Evolutionary conservation across 331 rosid species (phyloP).

Genomic region (Rosa hybrid): DNA sequence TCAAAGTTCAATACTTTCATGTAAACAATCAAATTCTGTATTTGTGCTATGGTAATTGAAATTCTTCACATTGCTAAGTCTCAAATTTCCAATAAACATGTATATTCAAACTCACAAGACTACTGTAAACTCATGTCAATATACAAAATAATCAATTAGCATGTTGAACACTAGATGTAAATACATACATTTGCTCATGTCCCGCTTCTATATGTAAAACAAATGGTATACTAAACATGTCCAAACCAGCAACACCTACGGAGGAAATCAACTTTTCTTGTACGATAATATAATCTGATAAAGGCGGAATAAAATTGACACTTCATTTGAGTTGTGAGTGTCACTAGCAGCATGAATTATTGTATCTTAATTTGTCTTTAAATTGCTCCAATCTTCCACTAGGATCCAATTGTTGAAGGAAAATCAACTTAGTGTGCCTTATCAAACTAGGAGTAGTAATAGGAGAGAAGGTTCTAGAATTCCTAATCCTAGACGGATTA

Average conservation of each 20-base stretch:
- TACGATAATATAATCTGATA: background rate
- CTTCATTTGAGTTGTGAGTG: slow-evolving; percentile 3
- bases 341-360: slow-evolving; percentile 2
- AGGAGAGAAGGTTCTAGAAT: too few relatives aligned
- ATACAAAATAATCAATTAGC: background rate
- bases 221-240: too few relatives aligned
- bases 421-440: too few relatives aligned
- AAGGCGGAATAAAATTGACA: slow-evolving; percentile 3
- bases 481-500: too few relatives aligned
- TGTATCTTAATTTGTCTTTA: background rate
- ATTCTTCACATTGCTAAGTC: background rate
- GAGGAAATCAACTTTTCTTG: background rate
- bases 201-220: background rate
- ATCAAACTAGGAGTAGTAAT: too few relatives aligned
- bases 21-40: background rate
- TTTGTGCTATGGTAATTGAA: background rate
- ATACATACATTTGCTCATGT: background rate
- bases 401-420: slow-evolving; percentile 17
- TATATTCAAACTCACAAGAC: background rate
- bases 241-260: too few relatives aligned
- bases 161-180: background rate
- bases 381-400: slow-evolving; percentile 9
- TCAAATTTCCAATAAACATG: background rate
- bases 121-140: background rate
- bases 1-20: background rate